Base-by-base conservation (phyloP, 768 basidiomycete genomes). In the Mycena leptocephala region DNA sequence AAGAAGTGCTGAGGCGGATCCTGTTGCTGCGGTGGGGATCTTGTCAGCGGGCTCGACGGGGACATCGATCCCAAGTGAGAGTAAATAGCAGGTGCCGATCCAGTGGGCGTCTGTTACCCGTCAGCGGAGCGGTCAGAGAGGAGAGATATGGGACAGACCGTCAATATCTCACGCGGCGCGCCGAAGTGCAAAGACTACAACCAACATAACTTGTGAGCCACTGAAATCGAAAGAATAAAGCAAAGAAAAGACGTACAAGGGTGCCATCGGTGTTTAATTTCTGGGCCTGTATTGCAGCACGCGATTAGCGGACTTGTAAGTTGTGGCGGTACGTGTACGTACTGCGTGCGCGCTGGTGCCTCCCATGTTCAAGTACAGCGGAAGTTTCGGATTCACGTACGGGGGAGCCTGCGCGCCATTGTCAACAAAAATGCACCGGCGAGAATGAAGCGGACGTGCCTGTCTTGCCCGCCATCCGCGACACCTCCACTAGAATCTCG, bases 161-260 rank as follows among this genome's bases (percentile, higher is more conserved):
- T 69, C 16, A 74, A 35, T 4, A 74, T 69, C 8, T 56, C 59
- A 32, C 37, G 39, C 22, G 70, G 76, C 1, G 63, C 10, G 56
- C 66, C 67, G 20, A 66, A 74, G 56, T 46, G 68, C n/a, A 70
- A 65, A 20, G 39, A 13, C 41, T 32, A 51, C 26, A 10, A 24
- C 8, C n/a, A n/a, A 30, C 55, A 39, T 20, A 11, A 30, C 6
- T 37, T 39, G 32, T 13, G 20, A 1, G 32, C 16, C n/a, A 35
- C 4, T 53, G 20, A 20, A 43, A n/a, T n/a, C n/a, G n/a, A 13
- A 7, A 7, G 33, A 2, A 37, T 58, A 26, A 55, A 30, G 24
- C 53, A 26, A 30, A 43, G 39, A 8, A 28, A 43, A 18, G 28
- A 46, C 43, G 20, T 20, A 46, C 43, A 2, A 22, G 18, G 0